These are phyloP conservation scores for Phialocephala sp. DNA, from an alignment of 2,329 filamentous ascomycete genomes.

Conservation along the genomic window DNA sequence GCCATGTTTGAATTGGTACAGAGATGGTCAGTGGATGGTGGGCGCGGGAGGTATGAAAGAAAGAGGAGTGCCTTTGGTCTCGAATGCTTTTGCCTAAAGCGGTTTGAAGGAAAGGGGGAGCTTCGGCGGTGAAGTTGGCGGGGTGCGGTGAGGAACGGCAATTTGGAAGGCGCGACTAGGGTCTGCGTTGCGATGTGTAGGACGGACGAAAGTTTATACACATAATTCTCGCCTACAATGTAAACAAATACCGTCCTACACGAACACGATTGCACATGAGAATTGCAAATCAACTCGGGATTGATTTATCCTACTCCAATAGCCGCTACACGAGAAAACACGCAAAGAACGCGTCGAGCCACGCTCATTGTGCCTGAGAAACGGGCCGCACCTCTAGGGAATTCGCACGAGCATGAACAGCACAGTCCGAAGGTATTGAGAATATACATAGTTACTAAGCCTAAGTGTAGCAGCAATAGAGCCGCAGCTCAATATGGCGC, in stretches of 20 bases:
- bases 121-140: conserved; percentile 22
- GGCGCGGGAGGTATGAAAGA: not conserved
- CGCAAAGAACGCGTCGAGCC: conserved; percentile 1
- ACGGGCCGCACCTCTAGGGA: conserved; percentile 9
- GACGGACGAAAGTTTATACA: not conserved
- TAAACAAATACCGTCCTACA: not conserved
- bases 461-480: not conserved
- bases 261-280: not conserved
- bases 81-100: conserved; percentile 11
- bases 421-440: not conserved
- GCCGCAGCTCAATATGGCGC: conserved; percentile 33
- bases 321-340: not conserved
- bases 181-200: not conserved
- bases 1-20: conserved; percentile 53
- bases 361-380: conserved; percentile 12
- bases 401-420: conserved; percentile 1
- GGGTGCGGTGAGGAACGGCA: conserved; percentile 16
- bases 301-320: not conserved
- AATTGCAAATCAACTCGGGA: not conserved
- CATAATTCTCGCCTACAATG: not conserved
- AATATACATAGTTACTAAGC: not conserved
- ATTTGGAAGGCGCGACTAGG: conserved; percentile 3
- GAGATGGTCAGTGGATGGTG: conserved; percentile 20
- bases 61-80: not conserved
- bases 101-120: not conserved